Evolutionary conservation across 768 basidiomycete genomes (phyloP).

Genomic region (Omphalotus guepiniiformis): DNA sequence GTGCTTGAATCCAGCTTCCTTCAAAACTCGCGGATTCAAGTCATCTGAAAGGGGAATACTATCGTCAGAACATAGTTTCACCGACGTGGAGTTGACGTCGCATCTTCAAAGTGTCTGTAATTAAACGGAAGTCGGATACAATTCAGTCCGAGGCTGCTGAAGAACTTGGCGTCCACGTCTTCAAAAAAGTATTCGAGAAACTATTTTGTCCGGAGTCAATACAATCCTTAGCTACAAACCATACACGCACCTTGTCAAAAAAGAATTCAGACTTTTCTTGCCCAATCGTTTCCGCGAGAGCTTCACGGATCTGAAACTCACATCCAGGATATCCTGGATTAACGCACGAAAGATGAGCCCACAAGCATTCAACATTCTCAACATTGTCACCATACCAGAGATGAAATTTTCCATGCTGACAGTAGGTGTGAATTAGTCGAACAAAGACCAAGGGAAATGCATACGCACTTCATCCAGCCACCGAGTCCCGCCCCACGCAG

Average conservation of each 20-base stretch:
- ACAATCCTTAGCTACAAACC: background rate
- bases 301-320: conserved; percentile 73
- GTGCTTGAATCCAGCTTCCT: conserved; percentile 71
- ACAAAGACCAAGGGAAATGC: conserved; percentile 8
- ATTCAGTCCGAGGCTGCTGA: conserved; percentile 75
- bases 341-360: background rate
- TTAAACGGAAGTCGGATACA: conserved; percentile 75
- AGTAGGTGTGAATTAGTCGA: conserved; percentile 1
- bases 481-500: conserved; percentile 73
- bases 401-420: conserved; percentile 76
- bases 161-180: conserved; percentile 71
- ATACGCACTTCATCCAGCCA: conserved; percentile 81
- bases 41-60: conserved; percentile 40
- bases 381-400: conserved; percentile 35
- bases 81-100: background rate
- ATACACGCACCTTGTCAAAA: conserved; percentile 67
- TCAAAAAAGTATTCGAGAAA: conserved; percentile 84
- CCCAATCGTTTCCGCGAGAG: conserved; percentile 63
- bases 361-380: background rate
- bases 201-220: conserved; percentile 26
- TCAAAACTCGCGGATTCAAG: conserved; percentile 74
- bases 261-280: conserved; percentile 68
- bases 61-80: background rate
- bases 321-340: conserved; percentile 69
- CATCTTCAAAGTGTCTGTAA: conserved; percentile 69